A percentile compares a stretch with the other conserved stretches of the same genome.
Evolutionary conservation across 1,284 basidiomycete species (phyloP).

Genomic region (Cutaneotrichosporon mucoides): DNA sequence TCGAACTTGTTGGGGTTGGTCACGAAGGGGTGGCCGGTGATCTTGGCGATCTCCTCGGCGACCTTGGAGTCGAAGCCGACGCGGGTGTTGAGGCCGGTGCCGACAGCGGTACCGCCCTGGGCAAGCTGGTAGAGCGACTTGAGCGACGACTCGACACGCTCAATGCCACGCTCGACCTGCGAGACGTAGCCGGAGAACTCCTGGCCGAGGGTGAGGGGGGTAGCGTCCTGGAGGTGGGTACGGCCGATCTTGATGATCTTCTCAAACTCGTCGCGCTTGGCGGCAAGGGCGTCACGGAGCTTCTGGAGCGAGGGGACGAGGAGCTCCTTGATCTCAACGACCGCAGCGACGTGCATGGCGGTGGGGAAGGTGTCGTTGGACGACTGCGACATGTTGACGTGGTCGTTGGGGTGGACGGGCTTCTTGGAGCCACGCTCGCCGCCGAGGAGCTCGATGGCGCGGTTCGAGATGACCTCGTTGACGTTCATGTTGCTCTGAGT

Average conservation of each 20-base stretch:
- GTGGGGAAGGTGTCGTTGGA: constrained; percentile 99
- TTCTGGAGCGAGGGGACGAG: constrained; percentile 83
- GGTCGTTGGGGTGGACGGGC: constrained; percentile 98
- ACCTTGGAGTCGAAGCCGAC: constrained; percentile 95
- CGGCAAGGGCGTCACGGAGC: constrained; percentile 76
- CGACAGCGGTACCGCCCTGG: constrained; percentile 98
- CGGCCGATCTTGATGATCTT: constrained; percentile 98
- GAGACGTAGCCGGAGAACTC: constrained; percentile 99
- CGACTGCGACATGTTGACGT: constrained; percentile 99
- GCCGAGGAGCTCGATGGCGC: constrained; percentile 95
- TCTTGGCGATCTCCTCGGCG: constrained; percentile 84
- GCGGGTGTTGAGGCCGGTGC: constrained; percentile 95
- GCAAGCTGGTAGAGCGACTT: constrained; percentile 87
- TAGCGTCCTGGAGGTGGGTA: constrained; percentile 97
- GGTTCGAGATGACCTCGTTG: constrained; percentile 99
- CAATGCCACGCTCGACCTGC: constrained; percentile 88
- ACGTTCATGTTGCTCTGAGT: constrained; percentile 99
- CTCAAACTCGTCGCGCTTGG: constrained; percentile 75
- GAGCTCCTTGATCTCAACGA: constrained; percentile 74
- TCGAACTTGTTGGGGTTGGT: constrained; percentile 99
- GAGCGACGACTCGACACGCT: constrained; percentile 73
- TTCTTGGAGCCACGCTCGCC: constrained; percentile 94
- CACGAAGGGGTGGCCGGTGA: constrained; percentile 85
- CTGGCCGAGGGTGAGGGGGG: constrained; percentile 94
- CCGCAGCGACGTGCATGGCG: constrained; percentile 97